A percentile compares a stretch with the other conserved stretches of the same genome.
Conservation (phyloP, 1,139 yeast species). For the Suzukiozyma palmioleophila region DNA sequence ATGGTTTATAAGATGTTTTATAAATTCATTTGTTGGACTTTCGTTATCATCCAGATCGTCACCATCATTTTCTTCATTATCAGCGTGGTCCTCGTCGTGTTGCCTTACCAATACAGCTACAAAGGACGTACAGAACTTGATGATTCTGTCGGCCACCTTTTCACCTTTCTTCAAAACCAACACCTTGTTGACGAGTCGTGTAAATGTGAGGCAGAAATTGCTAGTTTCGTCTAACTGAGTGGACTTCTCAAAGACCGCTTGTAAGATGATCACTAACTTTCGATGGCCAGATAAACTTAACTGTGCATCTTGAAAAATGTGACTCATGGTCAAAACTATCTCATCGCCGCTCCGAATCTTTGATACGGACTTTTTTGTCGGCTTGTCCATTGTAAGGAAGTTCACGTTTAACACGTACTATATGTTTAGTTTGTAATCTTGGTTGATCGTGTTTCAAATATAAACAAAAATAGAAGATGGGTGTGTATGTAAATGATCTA, state of each 20-base stretch:
- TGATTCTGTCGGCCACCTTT: conserved; percentile 69
- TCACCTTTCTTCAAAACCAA: conserved; percentile 70
- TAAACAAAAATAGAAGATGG: conserved; percentile 1
- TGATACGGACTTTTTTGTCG: conserved; percentile 18
- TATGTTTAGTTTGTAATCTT: too few species aligned
- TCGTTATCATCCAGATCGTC: conserved; percentile 22
- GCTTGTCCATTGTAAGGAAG: conserved; percentile 5
- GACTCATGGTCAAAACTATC: conserved; percentile 47
- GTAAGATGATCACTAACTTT: conserved; percentile 62
- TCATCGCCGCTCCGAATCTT: conserved; percentile 22
- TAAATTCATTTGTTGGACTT: conserved; percentile 45
- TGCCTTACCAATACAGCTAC: conserved; percentile 46
- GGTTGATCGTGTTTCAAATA: not conserved
- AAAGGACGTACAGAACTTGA: conserved; percentile 68
- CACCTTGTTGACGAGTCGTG: conserved; percentile 58
- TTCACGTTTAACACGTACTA: not conserved
- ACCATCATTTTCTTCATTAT: conserved; percentile 9
- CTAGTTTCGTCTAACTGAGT: conserved; percentile 48
- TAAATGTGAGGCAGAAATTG: conserved; percentile 56
- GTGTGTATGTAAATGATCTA: not conserved
- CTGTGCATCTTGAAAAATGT: conserved; percentile 82
- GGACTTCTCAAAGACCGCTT: conserved; percentile 56
- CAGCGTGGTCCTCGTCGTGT: conserved; percentile 18
- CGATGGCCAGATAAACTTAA: conserved; percentile 68
- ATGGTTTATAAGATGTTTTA: conserved; percentile 61